A percentile compares a stretch with the other conserved stretches of the same genome.
Conservation (phyloP, 1,284 basidiomycete species). For the Irpex lacteus region DNA sequence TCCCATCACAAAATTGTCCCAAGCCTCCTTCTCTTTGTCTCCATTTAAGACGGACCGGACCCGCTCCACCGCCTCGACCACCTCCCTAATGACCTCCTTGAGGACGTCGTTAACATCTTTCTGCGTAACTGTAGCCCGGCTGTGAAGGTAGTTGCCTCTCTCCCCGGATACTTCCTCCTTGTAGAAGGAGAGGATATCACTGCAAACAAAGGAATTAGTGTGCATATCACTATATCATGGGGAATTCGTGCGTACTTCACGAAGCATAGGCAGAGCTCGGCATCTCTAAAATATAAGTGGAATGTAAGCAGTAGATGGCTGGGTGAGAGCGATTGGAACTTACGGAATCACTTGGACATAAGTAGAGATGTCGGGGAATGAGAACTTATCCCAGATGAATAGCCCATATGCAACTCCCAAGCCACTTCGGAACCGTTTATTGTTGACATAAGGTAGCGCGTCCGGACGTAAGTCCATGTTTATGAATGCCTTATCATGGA, state of each 20-base stretch:
- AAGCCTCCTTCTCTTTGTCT: conserved; percentile 14
- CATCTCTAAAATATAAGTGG: background rate
- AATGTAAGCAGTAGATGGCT: background rate
- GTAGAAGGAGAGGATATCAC: conserved; percentile 23
- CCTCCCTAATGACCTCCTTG: conserved; percentile 24
- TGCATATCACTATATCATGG: no score
- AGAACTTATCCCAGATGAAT: conserved; percentile 17
- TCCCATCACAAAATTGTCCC: conserved; percentile 17
- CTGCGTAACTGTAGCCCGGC: conserved; percentile 10
- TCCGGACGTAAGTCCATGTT: background rate
- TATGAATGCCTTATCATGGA: conserved; percentile 2
- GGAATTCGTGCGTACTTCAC: background rate
- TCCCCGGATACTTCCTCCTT: conserved; percentile 19
- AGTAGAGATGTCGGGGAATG: conserved; percentile 14
- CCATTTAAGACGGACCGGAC: conserved; percentile 12
- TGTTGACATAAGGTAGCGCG: conserved; percentile 7
- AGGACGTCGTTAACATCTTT: conserved; percentile 13
- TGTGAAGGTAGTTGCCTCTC: conserved; percentile 16
- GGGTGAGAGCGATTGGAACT: conserved; percentile 1
- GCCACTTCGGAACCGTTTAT: conserved; percentile 14
- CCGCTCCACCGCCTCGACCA: conserved; percentile 15
- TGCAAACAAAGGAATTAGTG: background rate
- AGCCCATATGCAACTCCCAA: conserved; percentile 15
- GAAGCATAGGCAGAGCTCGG: background rate
- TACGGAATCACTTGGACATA: conserved; percentile 19